A percentile compares a stretch with the other conserved stretches of the same genome.
Evolutionary conservation across 805 yeast genomes (phyloP).

Genomic region (Teunomyces panamensis): DNA sequence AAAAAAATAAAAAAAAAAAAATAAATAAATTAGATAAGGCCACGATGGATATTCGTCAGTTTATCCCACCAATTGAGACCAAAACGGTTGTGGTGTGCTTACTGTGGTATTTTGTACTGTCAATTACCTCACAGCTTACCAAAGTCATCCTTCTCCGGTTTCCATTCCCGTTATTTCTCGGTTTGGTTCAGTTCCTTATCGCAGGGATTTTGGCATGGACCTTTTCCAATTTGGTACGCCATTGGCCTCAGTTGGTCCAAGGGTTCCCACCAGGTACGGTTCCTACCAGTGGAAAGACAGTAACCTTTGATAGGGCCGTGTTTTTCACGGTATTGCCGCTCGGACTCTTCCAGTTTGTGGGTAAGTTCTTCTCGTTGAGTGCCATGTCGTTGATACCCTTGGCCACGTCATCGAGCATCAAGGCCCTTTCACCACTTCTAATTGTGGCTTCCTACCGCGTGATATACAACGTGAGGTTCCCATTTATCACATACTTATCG

Average conservation of each 20-base stretch:
- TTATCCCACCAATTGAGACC: slow-evolving; percentile 32
- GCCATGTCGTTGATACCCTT: slow-evolving; percentile 66
- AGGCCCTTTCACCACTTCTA: slow-evolving; percentile 63
- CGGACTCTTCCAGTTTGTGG: slow-evolving; percentile 63
- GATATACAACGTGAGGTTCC: slow-evolving; percentile 49
- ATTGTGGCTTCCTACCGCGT: slow-evolving; percentile 56
- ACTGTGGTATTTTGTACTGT: slow-evolving; percentile 60
- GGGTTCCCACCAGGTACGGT: slow-evolving; percentile 55
- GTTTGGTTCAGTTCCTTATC: slow-evolving; percentile 60
- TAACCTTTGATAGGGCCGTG: slow-evolving; percentile 25
- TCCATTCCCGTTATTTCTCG: slow-evolving; percentile 60
- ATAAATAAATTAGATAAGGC: not conserved
- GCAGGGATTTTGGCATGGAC: slow-evolving; percentile 43
- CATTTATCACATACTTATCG: slow-evolving; percentile 49
- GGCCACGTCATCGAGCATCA: slow-evolving; percentile 68
- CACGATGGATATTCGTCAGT: slow-evolving; percentile 1
- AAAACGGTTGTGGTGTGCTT: slow-evolving; percentile 45
- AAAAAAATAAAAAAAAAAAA: not conserved
- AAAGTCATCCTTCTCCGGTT: slow-evolving; percentile 53
- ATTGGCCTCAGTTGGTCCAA: slow-evolving; percentile 24
- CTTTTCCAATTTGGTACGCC: slow-evolving; percentile 34
- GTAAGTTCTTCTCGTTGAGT: slow-evolving; percentile 58
- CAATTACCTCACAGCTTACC: slow-evolving; percentile 63
- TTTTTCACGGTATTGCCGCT: slow-evolving; percentile 54
- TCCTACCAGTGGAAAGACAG: slow-evolving; percentile 33